A percentile compares a stretch with the other conserved stretches of the same genome.
Conservation (phyloP, 1,284 basidiomycete genomes). For the Agroathelia rolfsii region DNA sequence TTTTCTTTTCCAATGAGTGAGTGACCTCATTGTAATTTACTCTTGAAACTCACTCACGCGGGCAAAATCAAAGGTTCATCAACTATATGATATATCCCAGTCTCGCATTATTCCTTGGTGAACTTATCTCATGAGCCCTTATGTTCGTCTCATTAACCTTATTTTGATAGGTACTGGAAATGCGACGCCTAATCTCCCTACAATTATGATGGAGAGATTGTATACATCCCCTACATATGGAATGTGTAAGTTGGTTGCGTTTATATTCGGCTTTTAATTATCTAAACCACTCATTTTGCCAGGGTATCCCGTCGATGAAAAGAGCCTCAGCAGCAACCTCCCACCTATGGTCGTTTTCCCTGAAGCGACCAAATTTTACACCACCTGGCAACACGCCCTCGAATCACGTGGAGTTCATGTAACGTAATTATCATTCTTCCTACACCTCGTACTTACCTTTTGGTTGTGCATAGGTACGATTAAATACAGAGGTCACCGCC, state of each 20-base stretch:
- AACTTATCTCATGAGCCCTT: background rate
- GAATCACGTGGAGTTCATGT: constrained; percentile 8
- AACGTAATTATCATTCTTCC: no score
- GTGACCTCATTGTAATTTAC: background rate
- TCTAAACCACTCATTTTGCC: background rate
- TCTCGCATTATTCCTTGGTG: constrained; percentile 2
- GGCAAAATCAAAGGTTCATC: no score
- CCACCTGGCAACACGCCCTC: constrained; percentile 8
- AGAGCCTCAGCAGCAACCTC: constrained; percentile 10
- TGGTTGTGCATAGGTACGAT: no score
- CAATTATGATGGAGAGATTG: constrained; percentile 12
- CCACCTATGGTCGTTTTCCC: constrained; percentile 13
- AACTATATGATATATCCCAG: constrained; percentile 13
- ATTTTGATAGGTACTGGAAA: constrained; percentile 10
- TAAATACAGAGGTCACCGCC: constrained; percentile 8
- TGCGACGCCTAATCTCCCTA: constrained; percentile 13
- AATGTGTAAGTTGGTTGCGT: constrained; percentile 11
- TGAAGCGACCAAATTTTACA: constrained; percentile 9
- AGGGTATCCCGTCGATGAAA: constrained; percentile 11
- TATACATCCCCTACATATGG: constrained; percentile 13
- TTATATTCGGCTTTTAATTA: background rate
- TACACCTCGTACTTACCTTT: no score
- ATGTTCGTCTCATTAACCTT: background rate
- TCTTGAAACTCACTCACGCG: background rate
- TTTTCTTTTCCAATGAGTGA: constrained; percentile 29